Evolutionary conservation across 352 stramenopile species (phyloP).

Genomic region (Pelagophyceae sp.): DNA sequence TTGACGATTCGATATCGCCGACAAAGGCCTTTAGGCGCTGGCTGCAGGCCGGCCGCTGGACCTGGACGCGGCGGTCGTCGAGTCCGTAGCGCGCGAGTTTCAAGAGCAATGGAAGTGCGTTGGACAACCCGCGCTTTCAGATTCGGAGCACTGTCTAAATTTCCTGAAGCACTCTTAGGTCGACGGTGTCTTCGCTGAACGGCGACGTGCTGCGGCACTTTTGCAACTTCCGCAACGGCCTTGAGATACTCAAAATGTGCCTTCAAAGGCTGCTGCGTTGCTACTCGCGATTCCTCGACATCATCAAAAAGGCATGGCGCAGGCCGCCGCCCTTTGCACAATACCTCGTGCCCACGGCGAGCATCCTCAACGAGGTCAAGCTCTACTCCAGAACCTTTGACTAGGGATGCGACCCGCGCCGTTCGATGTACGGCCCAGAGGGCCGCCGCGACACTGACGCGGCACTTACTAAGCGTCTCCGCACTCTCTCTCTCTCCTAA

Average conservation of each 20-base stretch:
- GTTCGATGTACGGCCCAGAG: too few species aligned
- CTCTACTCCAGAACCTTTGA: background rate
- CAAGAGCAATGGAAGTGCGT: background rate
- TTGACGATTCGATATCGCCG: background rate
- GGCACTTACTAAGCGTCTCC: too few species aligned
- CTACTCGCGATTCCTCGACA: background rate
- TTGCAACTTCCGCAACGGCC: background rate
- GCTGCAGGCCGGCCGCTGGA: background rate
- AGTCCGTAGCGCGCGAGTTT: background rate
- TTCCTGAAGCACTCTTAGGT: too few species aligned
- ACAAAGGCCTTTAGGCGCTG: background rate
- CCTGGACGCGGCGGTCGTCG: background rate
- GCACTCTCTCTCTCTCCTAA: too few species aligned
- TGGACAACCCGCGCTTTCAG: too few species aligned
- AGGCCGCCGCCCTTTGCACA: background rate
- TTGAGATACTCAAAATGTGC: background rate
- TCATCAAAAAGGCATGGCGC: background rate
- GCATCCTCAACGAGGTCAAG: background rate
- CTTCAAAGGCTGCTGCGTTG: background rate
- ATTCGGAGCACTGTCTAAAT: too few species aligned
- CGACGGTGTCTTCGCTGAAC: background rate
- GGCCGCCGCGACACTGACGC: too few species aligned
- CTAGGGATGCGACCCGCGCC: too few species aligned
- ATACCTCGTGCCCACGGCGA: background rate
- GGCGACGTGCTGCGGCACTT: background rate